A percentile compares a stretch with the other conserved stretches of the same genome.
Evolutionary conservation across 2,329 filamentous ascomycete genomes (phyloP).

Genomic region (Fusarium longipes): DNA sequence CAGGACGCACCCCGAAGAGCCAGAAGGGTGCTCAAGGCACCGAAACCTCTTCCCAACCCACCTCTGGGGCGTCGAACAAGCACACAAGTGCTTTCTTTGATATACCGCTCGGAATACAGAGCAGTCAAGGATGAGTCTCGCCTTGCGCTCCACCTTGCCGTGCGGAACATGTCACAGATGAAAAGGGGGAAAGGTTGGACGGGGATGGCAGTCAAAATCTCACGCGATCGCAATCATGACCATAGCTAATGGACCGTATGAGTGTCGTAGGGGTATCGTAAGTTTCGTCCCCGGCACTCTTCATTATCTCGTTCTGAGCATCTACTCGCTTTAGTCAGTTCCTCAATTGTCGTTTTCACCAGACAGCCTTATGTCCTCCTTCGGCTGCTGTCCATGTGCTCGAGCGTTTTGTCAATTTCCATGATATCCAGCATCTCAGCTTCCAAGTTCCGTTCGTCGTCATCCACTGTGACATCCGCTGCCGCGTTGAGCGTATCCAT

Average conservation of each 20-base stretch:
- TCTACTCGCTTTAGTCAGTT: slow-evolving; percentile 43
- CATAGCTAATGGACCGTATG: slow-evolving; percentile 13
- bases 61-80: slow-evolving; percentile 45
- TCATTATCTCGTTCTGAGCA: slow-evolving; percentile 34
- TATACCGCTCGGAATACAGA: slow-evolving; percentile 83
- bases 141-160: slow-evolving; percentile 82
- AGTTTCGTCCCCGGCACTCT: slow-evolving; percentile 42
- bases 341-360: slow-evolving; percentile 35
- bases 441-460: slow-evolving; percentile 65
- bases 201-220: slow-evolving; percentile 7
- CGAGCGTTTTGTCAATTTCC: slow-evolving; percentile 71
- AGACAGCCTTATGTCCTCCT: slow-evolving; percentile 60
- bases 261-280: slow-evolving; percentile 54
- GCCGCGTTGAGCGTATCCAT: slow-evolving; percentile 63
- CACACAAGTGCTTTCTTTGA: slow-evolving; percentile 48
- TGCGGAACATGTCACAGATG: slow-evolving; percentile 61
- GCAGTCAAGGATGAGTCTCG: slow-evolving; percentile 78
- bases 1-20: slow-evolving; percentile 55
- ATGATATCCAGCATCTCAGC: slow-evolving; percentile 73
- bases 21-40: slow-evolving; percentile 53
- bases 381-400: slow-evolving; percentile 64
- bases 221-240: slow-evolving; percentile 8
- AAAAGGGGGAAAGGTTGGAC: background rate
- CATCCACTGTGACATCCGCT: slow-evolving; percentile 63
- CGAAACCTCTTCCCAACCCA: slow-evolving; percentile 39